Percentiles rank a stretch among this genome's conserved stretches.
Conservation (phyloP, 306 rosid species). For the Pterocarpus santalinus region DNA sequence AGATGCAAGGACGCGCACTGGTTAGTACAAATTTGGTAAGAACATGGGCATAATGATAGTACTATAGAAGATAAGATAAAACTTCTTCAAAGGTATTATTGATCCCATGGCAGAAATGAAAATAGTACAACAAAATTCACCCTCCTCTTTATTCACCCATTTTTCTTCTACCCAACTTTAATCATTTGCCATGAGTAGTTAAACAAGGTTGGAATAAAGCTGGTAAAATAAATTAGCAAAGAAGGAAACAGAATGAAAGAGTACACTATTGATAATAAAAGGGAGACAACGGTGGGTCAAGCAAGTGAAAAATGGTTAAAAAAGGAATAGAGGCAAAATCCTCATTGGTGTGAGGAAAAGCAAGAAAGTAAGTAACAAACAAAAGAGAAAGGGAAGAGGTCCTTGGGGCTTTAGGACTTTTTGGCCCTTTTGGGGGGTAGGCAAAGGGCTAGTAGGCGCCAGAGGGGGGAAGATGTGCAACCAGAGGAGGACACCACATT, state of each 20-base stretch:
- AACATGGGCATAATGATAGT: neutral
- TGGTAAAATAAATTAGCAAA: slow-evolving; percentile 14
- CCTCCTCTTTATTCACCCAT: neutral
- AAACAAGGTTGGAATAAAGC: slow-evolving; percentile 45
- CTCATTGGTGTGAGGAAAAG: slow-evolving; percentile 45
- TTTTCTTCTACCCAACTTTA: slow-evolving; percentile 1
- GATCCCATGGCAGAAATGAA: neutral
- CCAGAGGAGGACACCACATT: slow-evolving; percentile 29
- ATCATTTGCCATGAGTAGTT: slow-evolving; percentile 37
- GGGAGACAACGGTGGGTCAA: slow-evolving; percentile 32
- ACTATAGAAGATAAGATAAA: neutral
- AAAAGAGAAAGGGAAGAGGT: slow-evolving; percentile 23
- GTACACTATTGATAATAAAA: slow-evolving; percentile 7
- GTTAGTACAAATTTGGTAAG: neutral
- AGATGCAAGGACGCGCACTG: neutral
- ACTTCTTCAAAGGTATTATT: neutral
- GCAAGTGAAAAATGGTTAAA: slow-evolving; percentile 3
- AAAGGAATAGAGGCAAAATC: slow-evolving; percentile 42
- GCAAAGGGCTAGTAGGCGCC: neutral
- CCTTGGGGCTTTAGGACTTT: neutral
- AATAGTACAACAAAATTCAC: slow-evolving; percentile 8
- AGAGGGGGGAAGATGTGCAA: neutral
- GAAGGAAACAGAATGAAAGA: slow-evolving; percentile 23
- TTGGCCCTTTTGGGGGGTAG: slow-evolving; percentile 32
- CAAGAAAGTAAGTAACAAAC: slow-evolving; percentile 20